Percentiles rank a stretch among this genome's conserved stretches.
These are phyloP conservation scores for Picochlorum sp. DNA, from an alignment of 139 green algal genomes.

Conservation along the genomic window DNA sequence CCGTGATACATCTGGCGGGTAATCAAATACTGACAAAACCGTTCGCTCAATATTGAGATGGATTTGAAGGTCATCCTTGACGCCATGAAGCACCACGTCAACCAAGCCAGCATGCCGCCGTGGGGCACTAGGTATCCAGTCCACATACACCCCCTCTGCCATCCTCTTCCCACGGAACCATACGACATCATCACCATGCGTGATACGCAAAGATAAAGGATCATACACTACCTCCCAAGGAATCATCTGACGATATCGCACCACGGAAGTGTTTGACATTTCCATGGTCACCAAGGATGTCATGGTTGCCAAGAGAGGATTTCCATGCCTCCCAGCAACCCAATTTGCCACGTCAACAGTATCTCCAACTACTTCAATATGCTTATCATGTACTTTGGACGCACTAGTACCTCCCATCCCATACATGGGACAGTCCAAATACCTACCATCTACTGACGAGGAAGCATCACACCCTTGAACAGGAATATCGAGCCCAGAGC, in stretches of 20 bases:
- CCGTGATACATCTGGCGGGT: conserved; percentile 65
- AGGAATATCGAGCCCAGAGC: not conserved
- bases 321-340: too few relatives aligned
- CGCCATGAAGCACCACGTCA: conserved; percentile 17
- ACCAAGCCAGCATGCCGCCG: conserved; percentile 9
- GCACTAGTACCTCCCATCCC: not conserved
- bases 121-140: not conserved
- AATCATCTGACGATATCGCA: not conserved
- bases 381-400: not conserved
- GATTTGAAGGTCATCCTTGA: conserved; percentile 13
- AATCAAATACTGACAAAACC: conserved; percentile 55
- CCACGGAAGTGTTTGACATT: too few relatives aligned
- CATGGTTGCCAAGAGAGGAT: too few relatives aligned
- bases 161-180: conserved; percentile 66
- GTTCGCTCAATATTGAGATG: conserved; percentile 54
- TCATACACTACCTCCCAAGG: not conserved
- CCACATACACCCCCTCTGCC: not conserved
- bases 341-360: too few relatives aligned
- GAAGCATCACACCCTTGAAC: not conserved
- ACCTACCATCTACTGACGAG: not conserved
- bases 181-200: conserved; percentile 43
- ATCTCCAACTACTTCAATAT: too few relatives aligned
- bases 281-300: too few relatives aligned
- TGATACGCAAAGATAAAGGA: not conserved
- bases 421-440: not conserved